Conservation (phyloP, 257 asterid species). For the Lantana camara region DNA sequence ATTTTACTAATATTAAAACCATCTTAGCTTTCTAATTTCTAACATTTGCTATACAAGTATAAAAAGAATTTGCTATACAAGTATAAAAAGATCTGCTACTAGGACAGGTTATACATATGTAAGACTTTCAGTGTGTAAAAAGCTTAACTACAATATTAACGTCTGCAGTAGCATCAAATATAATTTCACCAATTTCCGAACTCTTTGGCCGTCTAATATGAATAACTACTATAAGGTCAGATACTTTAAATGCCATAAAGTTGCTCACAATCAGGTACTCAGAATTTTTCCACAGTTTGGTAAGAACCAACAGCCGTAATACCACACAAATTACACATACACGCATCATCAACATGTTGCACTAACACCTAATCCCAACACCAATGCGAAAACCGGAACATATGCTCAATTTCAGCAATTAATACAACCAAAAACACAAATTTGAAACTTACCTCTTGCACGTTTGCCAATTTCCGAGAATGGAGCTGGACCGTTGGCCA, state of each 20-base stretch:
- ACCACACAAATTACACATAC: background rate
- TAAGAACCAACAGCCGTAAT: background rate
- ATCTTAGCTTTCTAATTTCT: no score
- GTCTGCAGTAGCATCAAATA: no score
- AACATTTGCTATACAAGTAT: no score
- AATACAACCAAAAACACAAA: constrained; percentile 6
- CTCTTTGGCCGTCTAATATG: background rate
- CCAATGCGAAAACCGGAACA: background rate
- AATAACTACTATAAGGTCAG: background rate
- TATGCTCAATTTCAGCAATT: background rate
- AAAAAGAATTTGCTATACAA: no score
- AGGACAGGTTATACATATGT: no score
- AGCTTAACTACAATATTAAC: no score
- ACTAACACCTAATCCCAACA: background rate
- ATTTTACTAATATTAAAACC: no score
- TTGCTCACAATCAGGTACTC: background rate
- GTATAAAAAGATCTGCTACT: no score
- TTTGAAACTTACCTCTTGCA: constrained; percentile 58
- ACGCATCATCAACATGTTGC: constrained; percentile 12
- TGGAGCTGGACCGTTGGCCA: constrained; percentile 75
- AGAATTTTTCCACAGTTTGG: background rate
- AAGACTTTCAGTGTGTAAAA: background rate
- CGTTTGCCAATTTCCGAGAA: constrained; percentile 80
- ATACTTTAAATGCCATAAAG: background rate
- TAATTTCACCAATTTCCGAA: background rate